Evolutionary conservation across 495 filamentous ascomycete genomes (phyloP).

Genomic region (Geoglossum glabrum): DNA sequence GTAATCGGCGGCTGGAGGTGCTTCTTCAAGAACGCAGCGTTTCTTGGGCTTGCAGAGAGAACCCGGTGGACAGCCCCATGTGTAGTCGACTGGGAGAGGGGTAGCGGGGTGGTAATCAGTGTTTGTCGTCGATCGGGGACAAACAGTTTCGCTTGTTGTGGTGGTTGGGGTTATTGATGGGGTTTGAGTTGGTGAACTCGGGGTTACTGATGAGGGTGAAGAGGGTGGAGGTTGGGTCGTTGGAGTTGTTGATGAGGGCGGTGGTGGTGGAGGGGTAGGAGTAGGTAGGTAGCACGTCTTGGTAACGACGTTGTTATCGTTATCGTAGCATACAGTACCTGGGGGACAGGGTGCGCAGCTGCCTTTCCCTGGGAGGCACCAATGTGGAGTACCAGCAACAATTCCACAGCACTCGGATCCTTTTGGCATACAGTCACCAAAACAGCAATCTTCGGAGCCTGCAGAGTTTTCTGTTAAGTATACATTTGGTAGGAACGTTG

Average conservation of each 20-base stretch:
- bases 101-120: conserved; percentile 3
- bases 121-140: neutral
- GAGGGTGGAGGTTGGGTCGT: neutral
- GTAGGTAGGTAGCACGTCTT: neutral
- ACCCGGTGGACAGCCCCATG: conserved; percentile 44
- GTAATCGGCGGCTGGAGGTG: conserved; percentile 31
- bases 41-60: conserved; percentile 32
- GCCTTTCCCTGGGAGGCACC: neutral
- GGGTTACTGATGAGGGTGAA: neutral
- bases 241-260: neutral
- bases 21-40: conserved; percentile 33
- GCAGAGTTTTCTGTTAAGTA: neutral
- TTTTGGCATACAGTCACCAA: neutral
- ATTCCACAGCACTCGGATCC: neutral
- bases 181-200: neutral
- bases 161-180: neutral
- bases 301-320: neutral
- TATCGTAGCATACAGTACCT: neutral
- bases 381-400: neutral
- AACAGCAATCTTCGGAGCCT: neutral
- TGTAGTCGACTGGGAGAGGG: conserved; percentile 21
- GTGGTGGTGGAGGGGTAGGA: neutral
- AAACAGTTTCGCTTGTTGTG: neutral
- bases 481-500: neutral
- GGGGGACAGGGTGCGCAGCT: neutral